These are phyloP conservation scores for Aspergillus egyptiacus DNA, from an alignment of 495 filamentous ascomycete genomes.

Conservation along the genomic window DNA sequence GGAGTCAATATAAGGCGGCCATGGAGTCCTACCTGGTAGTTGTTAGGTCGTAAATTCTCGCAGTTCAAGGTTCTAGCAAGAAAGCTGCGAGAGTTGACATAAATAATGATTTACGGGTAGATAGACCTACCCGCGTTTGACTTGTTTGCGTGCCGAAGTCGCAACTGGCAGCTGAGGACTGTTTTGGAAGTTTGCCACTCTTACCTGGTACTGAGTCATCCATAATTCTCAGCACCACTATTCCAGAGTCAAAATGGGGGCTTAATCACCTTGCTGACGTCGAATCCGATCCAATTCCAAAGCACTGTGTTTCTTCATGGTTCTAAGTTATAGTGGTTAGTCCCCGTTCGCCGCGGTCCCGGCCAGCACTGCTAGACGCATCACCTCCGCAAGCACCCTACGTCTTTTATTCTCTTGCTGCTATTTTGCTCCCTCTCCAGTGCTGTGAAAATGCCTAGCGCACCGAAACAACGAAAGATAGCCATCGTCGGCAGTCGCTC, in stretches of 20 bases:
- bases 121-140: constrained; percentile 11
- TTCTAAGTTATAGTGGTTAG: not conserved
- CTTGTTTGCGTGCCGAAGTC: constrained; percentile 15
- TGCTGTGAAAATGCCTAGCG: constrained; percentile 59
- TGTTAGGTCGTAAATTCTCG: no score
- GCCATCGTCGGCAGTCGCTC: constrained; percentile 96
- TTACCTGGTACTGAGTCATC: constrained; percentile 12
- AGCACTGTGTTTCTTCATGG: not conserved
- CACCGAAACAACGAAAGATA: constrained; percentile 94
- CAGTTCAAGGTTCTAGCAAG: no score
- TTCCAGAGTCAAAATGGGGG: not conserved
- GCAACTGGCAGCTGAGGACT: not conserved
- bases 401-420: not conserved
- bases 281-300: not conserved
- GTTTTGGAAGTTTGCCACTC: constrained; percentile 11
- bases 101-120: no score
- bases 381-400: not conserved
- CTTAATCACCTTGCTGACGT: not conserved
- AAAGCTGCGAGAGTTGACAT: no score
- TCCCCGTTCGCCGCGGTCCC: not conserved
- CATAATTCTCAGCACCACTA: not conserved
- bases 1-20: no score
- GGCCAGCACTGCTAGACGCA: not conserved
- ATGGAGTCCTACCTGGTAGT: no score
- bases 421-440: not conserved